A percentile compares a stretch with the other conserved stretches of the same genome.
These are phyloP conservation scores for Artemisia tridentata DNA, from an alignment of 129 eudicot species.

Conservation along the genomic window DNA sequence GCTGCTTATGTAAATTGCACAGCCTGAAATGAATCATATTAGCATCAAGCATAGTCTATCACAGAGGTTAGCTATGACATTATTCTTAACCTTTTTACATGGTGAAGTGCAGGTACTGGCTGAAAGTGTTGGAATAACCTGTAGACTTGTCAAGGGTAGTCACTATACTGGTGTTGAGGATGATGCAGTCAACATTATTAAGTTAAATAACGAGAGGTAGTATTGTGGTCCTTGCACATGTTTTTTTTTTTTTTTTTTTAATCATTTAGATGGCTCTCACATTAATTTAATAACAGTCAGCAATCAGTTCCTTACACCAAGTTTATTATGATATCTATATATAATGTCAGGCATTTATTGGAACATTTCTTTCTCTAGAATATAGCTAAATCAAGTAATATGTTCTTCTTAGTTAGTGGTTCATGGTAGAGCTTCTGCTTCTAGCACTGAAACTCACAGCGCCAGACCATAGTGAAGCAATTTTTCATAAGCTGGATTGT, in stretches of 20 bases:
- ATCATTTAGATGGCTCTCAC: neutral
- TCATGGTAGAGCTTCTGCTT: constrained; percentile 8
- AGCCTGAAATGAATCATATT: too few species aligned
- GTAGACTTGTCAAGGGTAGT: constrained; percentile 90
- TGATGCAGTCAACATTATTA: constrained; percentile 87
- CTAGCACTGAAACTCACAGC: constrained; percentile 10
- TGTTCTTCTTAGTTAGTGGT: neutral
- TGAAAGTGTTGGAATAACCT: constrained; percentile 78
- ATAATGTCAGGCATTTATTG: constrained; percentile 5
- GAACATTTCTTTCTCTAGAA: constrained; percentile 7
- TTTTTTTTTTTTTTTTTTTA: neutral
- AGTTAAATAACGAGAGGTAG: constrained; percentile 78
- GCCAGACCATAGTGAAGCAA: constrained; percentile 2
- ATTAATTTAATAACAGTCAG: constrained; percentile 1
- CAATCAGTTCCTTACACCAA: neutral
- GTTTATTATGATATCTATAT: neutral
- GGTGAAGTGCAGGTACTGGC: constrained; percentile 71
- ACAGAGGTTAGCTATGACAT: constrained; percentile 16
- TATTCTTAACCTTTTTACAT: constrained; percentile 8
- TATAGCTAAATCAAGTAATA: constrained; percentile 10
- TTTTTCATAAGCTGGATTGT: neutral
- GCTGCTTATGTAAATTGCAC: too few species aligned
- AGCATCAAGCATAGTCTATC: too few species aligned
- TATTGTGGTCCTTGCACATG: constrained; percentile 6
- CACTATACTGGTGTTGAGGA: constrained; percentile 96